Evolutionary conservation across 768 basidiomycete genomes (phyloP).

Genomic region (Xerocomus spinulosus): DNA sequence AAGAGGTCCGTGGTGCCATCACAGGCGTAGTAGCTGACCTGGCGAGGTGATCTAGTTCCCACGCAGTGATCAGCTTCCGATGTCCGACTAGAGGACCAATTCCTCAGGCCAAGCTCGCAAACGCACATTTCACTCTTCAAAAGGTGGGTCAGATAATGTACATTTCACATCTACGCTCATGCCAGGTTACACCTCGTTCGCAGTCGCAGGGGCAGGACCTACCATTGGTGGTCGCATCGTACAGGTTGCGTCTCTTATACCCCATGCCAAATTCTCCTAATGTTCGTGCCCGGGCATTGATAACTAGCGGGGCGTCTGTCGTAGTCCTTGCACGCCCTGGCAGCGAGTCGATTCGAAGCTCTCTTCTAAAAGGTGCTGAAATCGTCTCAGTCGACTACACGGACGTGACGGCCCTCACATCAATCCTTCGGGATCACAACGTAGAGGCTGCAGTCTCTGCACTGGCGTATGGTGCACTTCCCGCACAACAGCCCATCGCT

Average conservation of each 20-base stretch:
- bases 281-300: slow-evolving; percentile 17
- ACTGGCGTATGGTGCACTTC: slow-evolving; percentile 25
- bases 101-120: no score
- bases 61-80: no score
- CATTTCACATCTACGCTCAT: slow-evolving; percentile 12
- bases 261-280: neutral
- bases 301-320: slow-evolving; percentile 21
- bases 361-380: slow-evolving; percentile 25
- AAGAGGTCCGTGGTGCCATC: slow-evolving; percentile 38
- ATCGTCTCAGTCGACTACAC: slow-evolving; percentile 27
- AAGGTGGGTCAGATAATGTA: neutral
- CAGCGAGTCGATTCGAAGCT: slow-evolving; percentile 15
- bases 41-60: no score
- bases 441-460: slow-evolving; percentile 35
- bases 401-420: slow-evolving; percentile 21
- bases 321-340: slow-evolving; percentile 22
- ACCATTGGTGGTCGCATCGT: slow-evolving; percentile 34
- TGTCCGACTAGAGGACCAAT: no score
- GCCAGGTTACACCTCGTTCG: slow-evolving; percentile 32
- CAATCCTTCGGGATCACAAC: slow-evolving; percentile 28
- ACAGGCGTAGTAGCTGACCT: no score
- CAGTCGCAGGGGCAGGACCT: slow-evolving; percentile 34
- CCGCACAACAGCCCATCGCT: slow-evolving; percentile 26
- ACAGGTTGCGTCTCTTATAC: slow-evolving; percentile 8
- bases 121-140: neutral